A percentile compares a stretch with the other conserved stretches of the same genome.
Evolutionary conservation across 2,329 filamentous ascomycete species (phyloP).

Genomic region (Endothia cerciana): DNA sequence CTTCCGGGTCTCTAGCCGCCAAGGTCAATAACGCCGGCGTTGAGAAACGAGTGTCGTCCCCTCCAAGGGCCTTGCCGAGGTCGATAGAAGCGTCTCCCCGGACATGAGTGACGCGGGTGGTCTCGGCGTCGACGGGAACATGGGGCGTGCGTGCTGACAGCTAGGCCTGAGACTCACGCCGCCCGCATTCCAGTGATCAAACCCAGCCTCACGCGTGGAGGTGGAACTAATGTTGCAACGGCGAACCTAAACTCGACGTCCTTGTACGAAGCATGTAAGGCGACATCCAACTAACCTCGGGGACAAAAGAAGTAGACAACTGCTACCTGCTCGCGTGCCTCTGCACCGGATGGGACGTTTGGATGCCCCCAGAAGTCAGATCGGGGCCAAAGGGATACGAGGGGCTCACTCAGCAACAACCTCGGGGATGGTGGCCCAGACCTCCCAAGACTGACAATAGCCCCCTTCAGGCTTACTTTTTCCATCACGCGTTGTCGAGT

Average conservation of each 20-base stretch:
- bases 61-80: too few relatives aligned
- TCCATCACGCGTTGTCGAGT: not conserved
- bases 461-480: not conserved
- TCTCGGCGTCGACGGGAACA: too few relatives aligned
- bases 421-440: not conserved
- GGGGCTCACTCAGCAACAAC: not conserved
- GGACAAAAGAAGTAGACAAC: not conserved
- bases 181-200: slow-evolving; percentile 1
- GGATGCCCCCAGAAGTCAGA: not conserved
- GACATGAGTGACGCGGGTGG: too few relatives aligned
- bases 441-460: not conserved
- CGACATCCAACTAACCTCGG: too few relatives aligned
- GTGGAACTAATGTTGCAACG: not conserved
- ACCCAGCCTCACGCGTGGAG: not conserved
- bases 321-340: not conserved
- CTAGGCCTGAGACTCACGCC: slow-evolving; percentile 2
- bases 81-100: too few relatives aligned
- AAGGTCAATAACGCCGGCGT: not conserved
- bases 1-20: not conserved
- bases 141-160: too few relatives aligned
- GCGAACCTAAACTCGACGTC: slow-evolving; percentile 2
- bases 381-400: not conserved
- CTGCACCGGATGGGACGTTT: not conserved
- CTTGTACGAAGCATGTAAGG: too few relatives aligned
- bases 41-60: too few relatives aligned